Evolutionary conservation across 139 green algal species (phyloP).

Genomic region (Zygnema circumcarinatum): DNA sequence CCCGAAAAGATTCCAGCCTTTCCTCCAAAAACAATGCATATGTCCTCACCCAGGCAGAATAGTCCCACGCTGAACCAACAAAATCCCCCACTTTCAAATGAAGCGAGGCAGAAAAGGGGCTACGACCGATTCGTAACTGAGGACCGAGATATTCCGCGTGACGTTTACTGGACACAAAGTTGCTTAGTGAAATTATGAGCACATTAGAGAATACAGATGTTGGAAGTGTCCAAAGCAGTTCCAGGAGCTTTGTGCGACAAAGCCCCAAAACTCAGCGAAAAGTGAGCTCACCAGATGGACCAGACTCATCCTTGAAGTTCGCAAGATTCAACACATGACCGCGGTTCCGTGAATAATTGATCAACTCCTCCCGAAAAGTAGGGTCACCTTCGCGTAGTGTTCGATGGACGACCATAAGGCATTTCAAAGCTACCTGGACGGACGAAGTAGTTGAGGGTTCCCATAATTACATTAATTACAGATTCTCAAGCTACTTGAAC

Average conservation of each 20-base stretch:
- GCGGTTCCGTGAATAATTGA: constrained; percentile 48
- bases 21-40: constrained; percentile 94
- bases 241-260: no score
- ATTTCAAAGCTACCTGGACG: constrained; percentile 57
- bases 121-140: no score
- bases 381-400: constrained; percentile 56
- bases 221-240: no score
- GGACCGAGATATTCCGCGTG: no score
- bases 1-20: constrained; percentile 56
- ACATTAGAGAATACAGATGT: no score
- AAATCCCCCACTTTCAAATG: neutral
- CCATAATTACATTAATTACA: no score
- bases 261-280: no score
- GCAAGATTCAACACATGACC: constrained; percentile 54
- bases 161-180: no score
- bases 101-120: neutral
- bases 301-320: constrained; percentile 63
- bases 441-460: no score
- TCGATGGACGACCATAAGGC: constrained; percentile 58
- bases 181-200: no score
- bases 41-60: constrained; percentile 84
- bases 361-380: constrained; percentile 57
- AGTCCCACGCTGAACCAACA: constrained; percentile 76
- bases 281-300: constrained; percentile 34
- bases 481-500: no score